phyloP scores from a whole-genome alignment of 257 asterid genomes.

The Fraxinus anomala region DNA sequence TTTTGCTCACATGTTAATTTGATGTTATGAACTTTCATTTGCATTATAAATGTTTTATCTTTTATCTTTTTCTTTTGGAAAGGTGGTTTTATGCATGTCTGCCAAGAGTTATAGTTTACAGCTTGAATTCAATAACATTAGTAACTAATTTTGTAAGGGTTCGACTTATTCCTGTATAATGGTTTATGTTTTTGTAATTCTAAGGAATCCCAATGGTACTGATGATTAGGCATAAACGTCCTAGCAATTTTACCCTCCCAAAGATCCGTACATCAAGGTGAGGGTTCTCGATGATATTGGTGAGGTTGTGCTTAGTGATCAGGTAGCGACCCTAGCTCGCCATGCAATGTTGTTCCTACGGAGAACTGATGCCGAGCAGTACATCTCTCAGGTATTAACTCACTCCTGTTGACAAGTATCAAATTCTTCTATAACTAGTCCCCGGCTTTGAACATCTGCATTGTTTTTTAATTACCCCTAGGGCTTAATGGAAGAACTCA shows the following conservation, averaged over 20 bases:
- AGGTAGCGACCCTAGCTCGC: constrained; percentile 67
- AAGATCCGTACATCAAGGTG: constrained; percentile 92
- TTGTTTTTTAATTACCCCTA: constrained; percentile 25
- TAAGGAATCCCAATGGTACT: not conserved
- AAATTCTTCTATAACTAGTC: not conserved
- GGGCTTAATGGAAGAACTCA: constrained; percentile 94
- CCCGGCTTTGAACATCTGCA: constrained; percentile 9
- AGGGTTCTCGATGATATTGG: constrained; percentile 88
- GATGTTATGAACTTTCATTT: not conserved
- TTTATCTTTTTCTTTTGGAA: not conserved
- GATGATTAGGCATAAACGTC: not conserved
- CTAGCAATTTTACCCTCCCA: constrained; percentile 52
- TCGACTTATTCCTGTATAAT: not conserved
- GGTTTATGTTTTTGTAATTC: not conserved
- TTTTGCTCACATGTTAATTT: not conserved
- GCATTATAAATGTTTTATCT: not conserved
- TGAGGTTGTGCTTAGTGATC: constrained; percentile 75
- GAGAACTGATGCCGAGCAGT: constrained; percentile 91
- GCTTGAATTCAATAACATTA: not conserved
- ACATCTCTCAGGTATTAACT: constrained; percentile 67
- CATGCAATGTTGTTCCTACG: constrained; percentile 89
- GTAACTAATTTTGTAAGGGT: not conserved
- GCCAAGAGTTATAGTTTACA: not conserved
- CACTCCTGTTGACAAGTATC: not conserved
- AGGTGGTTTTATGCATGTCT: not conserved